Conservation (phyloP, 2,329 filamentous ascomycete genomes). For the Dactylellina haptotyla region DNA sequence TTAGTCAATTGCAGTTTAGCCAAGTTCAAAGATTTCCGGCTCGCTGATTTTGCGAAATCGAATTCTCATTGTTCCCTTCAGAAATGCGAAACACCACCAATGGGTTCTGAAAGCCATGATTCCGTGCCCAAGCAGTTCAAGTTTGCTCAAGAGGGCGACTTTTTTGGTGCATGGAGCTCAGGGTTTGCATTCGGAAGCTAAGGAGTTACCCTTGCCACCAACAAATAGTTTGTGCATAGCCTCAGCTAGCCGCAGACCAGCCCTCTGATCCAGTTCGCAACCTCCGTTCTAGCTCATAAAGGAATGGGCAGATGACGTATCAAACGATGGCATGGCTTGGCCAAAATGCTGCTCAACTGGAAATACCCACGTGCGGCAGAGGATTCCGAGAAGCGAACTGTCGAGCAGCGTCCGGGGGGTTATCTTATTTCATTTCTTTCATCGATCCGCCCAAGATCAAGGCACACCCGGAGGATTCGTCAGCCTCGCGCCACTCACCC, state of each 20-base stretch:
- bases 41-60: too few relatives aligned
- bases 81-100: too few relatives aligned
- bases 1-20: neutral
- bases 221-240: neutral
- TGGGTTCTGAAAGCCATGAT: too few relatives aligned
- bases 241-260: neutral
- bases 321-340: neutral
- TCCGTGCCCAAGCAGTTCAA: too few relatives aligned
- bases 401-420: neutral
- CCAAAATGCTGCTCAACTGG: neutral
- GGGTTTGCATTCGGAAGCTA: too few relatives aligned
- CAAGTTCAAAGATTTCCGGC: too few relatives aligned
- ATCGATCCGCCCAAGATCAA: constrained; percentile 1
- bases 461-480: constrained; percentile 7
- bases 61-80: too few relatives aligned
- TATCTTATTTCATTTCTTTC: constrained; percentile 7
- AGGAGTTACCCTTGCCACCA: neutral
- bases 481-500: constrained; percentile 23
- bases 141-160: too few relatives aligned
- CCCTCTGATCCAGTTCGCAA: neutral
- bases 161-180: too few relatives aligned
- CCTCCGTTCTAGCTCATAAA: too few relatives aligned
- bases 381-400: constrained; percentile 38
- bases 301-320: constrained; percentile 15
- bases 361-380: constrained; percentile 39